Base-by-base conservation (phyloP, 129 eudicot genomes). In the Dittrichia graveolens region DNA sequence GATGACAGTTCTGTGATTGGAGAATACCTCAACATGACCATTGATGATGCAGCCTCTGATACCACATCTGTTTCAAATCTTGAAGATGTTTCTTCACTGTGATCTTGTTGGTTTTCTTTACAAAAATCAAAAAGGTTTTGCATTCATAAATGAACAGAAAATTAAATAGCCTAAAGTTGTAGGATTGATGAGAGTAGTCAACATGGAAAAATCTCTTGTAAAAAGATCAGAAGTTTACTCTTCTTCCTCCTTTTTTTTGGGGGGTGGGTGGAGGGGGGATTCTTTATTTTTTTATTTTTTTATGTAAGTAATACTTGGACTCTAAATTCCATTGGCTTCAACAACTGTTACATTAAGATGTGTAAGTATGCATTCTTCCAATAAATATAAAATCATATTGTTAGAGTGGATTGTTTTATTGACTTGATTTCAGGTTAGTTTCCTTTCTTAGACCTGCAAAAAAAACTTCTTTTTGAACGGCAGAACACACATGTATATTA, bases 1-100 rank as follows among this genome's bases (percentile, higher is more conserved):
- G 88, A 92, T 18, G 91, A 88, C 6, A 57, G 63, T 64, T 76
- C 84, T 6, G 13, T 71, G 48, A 67, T 59, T 42, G 82, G 83
- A 16, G 96, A 87, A 35, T 57, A 81, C 16, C 85, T 83, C 24
- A 80, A 73, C 61, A 65, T 74, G 78, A 72, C 85, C 14, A 79
- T 79, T 0, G 91, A 87, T 35, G 91, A 91, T 82, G 84, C 91
- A 47, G 79, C 72, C 19, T 84, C 89, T 12, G 80, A 81, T 70
- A 73, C 90, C 65, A 78, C 82, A 15, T 67, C 63, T 58, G 76
- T 64, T 78, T 71, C 82, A 16, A 70, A 71, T 77, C 57, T 69
- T 77, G 81, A 77, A 61, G 82, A 78, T 52, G 34, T 55, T 42
- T 5, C 71, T 78, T 78, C 77, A 18, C 59, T 70, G 55, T 78